phyloP scores from a whole-genome alignment of 345 rosid genomes.

The Xanthoceras sorbifolium region DNA sequence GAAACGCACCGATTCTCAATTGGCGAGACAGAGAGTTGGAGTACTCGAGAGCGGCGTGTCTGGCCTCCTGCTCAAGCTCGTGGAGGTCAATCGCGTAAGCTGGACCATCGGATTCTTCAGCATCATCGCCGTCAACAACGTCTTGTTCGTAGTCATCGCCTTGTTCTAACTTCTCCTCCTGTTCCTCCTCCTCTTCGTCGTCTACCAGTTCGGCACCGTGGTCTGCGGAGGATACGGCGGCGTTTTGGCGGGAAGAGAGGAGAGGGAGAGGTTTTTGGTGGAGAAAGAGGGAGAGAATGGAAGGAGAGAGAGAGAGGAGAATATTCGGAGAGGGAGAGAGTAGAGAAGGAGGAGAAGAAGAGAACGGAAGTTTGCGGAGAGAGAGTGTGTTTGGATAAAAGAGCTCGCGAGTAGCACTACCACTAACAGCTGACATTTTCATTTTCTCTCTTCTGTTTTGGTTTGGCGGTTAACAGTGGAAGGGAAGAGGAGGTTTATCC shows the following conservation, averaged over 20 bases:
- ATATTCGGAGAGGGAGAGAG: conserved; percentile 4
- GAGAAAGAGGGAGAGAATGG: conserved; percentile 29
- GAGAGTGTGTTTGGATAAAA: not conserved
- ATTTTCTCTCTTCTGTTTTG: not conserved
- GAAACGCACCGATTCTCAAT: conserved; percentile 53
- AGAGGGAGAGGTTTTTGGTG: conserved; percentile 27
- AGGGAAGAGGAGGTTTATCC: not conserved
- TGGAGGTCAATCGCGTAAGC: conserved; percentile 47
- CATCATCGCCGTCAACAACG: conserved; percentile 21
- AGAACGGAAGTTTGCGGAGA: conserved; percentile 8
- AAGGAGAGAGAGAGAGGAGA: conserved; percentile 20
- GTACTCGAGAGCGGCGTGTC: conserved; percentile 57
- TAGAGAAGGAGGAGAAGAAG: conserved; percentile 9
- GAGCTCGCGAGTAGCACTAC: not conserved
- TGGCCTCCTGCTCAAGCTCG: conserved; percentile 71
- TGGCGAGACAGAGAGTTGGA: conserved; percentile 61
- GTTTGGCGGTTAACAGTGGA: not conserved
- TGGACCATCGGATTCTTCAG: conserved; percentile 28
- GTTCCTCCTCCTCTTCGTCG: conserved; percentile 17
- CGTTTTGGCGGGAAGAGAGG: conserved; percentile 27
- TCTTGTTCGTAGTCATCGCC: conserved; percentile 21
- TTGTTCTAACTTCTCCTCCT: too few species aligned
- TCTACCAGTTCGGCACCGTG: conserved; percentile 22
- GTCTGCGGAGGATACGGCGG: too few species aligned
- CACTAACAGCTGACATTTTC: not conserved